Evolutionary conservation across 441 rosid species (phyloP).

Genomic region (Corymbia calophylla): DNA sequence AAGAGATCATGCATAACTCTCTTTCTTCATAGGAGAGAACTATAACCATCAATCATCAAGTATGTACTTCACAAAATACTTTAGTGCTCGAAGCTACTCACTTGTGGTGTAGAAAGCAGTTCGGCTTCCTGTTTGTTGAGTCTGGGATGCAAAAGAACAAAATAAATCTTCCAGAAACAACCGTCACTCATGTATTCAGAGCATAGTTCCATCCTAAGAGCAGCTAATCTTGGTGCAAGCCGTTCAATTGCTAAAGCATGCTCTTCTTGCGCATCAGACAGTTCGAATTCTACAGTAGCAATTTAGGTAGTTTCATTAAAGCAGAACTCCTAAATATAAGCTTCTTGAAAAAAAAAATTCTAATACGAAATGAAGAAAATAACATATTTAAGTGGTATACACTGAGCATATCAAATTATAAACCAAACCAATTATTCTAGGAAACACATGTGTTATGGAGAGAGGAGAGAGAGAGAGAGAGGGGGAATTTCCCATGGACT

Average conservation of each 20-base stretch:
- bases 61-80: background rate
- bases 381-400: background rate
- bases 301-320: background rate
- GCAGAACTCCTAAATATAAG: background rate
- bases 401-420: background rate
- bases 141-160: constrained; percentile 81
- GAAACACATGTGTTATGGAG: background rate
- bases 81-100: constrained; percentile 12
- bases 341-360: background rate
- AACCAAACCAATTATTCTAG: background rate
- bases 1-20: background rate
- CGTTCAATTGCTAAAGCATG: constrained; percentile 83
- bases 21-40: background rate
- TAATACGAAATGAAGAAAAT: background rate
- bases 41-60: background rate
- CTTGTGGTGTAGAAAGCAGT: constrained; percentile 80
- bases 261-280: constrained; percentile 87
- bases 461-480: background rate
- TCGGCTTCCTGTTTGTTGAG: constrained; percentile 65
- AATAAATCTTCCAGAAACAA: constrained; percentile 95
- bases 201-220: constrained; percentile 74
- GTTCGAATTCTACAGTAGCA: constrained; percentile 53
- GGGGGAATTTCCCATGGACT: background rate
- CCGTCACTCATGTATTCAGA: constrained; percentile 79
- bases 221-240: constrained; percentile 63